Conservation (phyloP, 192 early-diverging fungal genomes). For the Backusella sp. region DNA sequence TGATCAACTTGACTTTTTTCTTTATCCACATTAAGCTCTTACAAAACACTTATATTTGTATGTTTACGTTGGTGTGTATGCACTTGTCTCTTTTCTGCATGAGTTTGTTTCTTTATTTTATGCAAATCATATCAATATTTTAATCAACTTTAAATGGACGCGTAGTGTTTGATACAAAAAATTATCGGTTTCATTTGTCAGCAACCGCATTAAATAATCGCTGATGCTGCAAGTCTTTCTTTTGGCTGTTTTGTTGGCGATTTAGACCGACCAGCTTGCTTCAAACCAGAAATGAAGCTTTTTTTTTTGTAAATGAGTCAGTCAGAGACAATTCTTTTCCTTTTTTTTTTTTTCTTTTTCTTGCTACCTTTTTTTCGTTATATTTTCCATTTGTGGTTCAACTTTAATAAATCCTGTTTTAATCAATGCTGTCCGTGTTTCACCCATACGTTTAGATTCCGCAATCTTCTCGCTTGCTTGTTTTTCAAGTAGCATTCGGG, state of each 20-base stretch:
- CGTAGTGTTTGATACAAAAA: no score
- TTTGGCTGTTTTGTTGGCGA: background rate
- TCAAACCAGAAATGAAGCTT: background rate
- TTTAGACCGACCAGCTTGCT: background rate
- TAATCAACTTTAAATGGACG: no score
- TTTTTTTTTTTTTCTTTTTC: background rate
- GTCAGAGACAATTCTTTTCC: background rate
- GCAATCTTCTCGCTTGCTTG: constrained; percentile 20
- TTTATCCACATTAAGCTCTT: no score
- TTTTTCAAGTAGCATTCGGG: constrained; percentile 31
- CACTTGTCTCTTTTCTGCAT: no score
- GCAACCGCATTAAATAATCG: background rate
- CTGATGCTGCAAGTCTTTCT: background rate
- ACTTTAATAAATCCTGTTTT: background rate
- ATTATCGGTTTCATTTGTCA: background rate
- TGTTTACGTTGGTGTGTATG: no score
- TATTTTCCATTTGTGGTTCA: background rate
- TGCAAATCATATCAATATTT: no score
- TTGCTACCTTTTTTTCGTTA: background rate
- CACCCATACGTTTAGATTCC: constrained; percentile 8
- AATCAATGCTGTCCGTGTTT: background rate
- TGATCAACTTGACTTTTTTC: no score
- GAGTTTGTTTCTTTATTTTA: no score
- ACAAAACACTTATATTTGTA: no score
- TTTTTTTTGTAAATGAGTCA: background rate